Percentiles rank a stretch among this genome's conserved stretches.
These are phyloP conservation scores for Cyclanthera cordifolia DNA, from an alignment of 306 rosid genomes.

Conservation along the genomic window DNA sequence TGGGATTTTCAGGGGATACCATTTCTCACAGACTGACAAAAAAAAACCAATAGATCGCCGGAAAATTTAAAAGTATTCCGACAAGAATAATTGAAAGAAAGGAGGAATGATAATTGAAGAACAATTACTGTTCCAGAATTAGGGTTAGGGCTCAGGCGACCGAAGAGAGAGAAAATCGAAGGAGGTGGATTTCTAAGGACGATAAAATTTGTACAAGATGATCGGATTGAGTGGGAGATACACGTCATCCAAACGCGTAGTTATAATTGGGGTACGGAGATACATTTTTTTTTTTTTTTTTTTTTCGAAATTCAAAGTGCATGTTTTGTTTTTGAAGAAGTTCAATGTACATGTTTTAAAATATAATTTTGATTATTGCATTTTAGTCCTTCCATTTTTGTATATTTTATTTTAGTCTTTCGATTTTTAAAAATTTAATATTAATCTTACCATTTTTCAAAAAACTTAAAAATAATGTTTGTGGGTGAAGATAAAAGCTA, in stretches of 20 bases:
- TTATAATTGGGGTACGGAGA: not conserved
- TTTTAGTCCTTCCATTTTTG: too few species aligned
- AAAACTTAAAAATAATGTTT: too few species aligned
- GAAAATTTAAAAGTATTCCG: not conserved
- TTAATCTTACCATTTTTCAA: too few species aligned
- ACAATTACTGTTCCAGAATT: not conserved
- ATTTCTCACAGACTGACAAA: conserved; percentile 22
- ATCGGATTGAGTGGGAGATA: not conserved
- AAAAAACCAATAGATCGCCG: not conserved
- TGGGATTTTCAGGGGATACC: conserved; percentile 84
- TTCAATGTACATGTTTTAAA: too few species aligned
- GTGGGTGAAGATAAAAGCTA: too few species aligned
- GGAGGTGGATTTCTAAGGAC: not conserved
- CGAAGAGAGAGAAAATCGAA: not conserved
- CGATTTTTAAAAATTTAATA: too few species aligned
- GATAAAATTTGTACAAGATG: not conserved
- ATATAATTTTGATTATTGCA: too few species aligned
- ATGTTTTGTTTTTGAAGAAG: too few species aligned
- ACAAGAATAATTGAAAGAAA: not conserved
- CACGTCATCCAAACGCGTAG: not conserved
- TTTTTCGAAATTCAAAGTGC: too few species aligned
- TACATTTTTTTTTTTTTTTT: too few species aligned
- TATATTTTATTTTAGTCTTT: too few species aligned
- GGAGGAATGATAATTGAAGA: not conserved
- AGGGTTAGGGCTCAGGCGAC: not conserved